Conservation (phyloP, 2,329 filamentous ascomycete species). For the Cyphellophora europaea region DNA sequence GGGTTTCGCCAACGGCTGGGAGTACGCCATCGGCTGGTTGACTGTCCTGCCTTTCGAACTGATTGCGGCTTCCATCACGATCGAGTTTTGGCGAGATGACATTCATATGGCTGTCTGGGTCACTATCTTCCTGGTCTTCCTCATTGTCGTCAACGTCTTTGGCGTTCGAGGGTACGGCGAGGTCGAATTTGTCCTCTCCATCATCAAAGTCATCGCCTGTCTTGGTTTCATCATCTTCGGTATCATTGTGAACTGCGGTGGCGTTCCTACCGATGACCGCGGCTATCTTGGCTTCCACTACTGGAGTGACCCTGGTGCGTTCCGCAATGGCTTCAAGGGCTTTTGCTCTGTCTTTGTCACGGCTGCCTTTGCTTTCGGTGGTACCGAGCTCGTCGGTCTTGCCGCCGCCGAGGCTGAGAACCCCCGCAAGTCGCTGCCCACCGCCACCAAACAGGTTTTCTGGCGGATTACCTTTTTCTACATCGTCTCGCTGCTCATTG, state of each 20-base stretch:
- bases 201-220: slow-evolving; percentile 70
- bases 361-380: slow-evolving; percentile 53
- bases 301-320: slow-evolving; percentile 68
- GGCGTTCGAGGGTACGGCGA: slow-evolving; percentile 77
- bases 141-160: slow-evolving; percentile 69
- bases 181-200: slow-evolving; percentile 70
- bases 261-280: slow-evolving; percentile 50
- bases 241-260: slow-evolving; percentile 60
- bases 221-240: slow-evolving; percentile 61
- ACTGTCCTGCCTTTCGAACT: slow-evolving; percentile 17
- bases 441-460: slow-evolving; percentile 83
- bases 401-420: slow-evolving; percentile 51
- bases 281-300: slow-evolving; percentile 72
- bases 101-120: slow-evolving; percentile 39
- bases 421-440: slow-evolving; percentile 63
- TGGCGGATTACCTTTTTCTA: slow-evolving; percentile 92
- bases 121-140: slow-evolving; percentile 61
- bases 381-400: slow-evolving; percentile 53
- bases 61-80: slow-evolving; percentile 15
- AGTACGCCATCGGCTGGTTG: slow-evolving; percentile 18
- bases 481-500: slow-evolving; percentile 67
- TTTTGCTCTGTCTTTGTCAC: slow-evolving; percentile 57
- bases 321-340: slow-evolving; percentile 57
- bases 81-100: slow-evolving; percentile 16
- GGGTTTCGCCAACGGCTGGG: slow-evolving; percentile 36